Evolutionary conservation across 108 stramenopile species (phyloP).

Genomic region (Conticribra weissflogii): DNA sequence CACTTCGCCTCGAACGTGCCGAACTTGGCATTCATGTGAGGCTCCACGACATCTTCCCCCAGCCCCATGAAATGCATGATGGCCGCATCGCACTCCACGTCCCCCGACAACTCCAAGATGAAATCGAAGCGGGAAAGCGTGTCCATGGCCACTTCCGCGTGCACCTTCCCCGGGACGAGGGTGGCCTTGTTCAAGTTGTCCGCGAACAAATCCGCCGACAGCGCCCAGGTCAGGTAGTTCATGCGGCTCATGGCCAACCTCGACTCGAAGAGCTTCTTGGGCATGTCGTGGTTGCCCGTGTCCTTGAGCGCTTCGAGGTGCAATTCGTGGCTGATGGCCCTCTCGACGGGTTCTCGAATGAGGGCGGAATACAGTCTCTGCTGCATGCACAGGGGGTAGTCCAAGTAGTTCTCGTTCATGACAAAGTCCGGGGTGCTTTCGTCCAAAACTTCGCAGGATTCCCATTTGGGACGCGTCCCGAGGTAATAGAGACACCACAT

Average conservation of each 20-base stretch:
- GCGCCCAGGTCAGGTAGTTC: constrained; percentile 29
- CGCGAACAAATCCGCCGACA: constrained; percentile 7
- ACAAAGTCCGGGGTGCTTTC: constrained; percentile 14
- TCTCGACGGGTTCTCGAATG: constrained; percentile 17
- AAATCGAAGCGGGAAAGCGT: constrained; percentile 25
- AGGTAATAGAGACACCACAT: constrained; percentile 3
- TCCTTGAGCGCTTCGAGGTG: not conserved
- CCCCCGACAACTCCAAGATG: constrained; percentile 6
- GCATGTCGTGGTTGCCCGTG: not conserved
- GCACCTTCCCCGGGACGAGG: not conserved
- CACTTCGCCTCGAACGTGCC: not conserved
- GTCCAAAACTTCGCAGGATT: not conserved
- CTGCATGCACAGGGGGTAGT: constrained; percentile 20
- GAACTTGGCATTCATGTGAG: not conserved
- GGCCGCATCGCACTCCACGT: not conserved
- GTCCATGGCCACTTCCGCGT: constrained; percentile 19
- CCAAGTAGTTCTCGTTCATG: constrained; percentile 38
- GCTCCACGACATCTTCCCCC: not conserved
- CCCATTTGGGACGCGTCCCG: not conserved
- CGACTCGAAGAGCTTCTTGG: too few species aligned
- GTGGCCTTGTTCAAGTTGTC: not conserved
- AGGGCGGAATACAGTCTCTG: constrained; percentile 13
- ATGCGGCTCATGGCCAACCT: not conserved
- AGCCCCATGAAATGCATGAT: constrained; percentile 23
- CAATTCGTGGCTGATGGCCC: constrained; percentile 20